Evolutionary conservation across 2,329 filamentous ascomycete genomes (phyloP).

Genomic region (Amesomyces nigricolor): DNA sequence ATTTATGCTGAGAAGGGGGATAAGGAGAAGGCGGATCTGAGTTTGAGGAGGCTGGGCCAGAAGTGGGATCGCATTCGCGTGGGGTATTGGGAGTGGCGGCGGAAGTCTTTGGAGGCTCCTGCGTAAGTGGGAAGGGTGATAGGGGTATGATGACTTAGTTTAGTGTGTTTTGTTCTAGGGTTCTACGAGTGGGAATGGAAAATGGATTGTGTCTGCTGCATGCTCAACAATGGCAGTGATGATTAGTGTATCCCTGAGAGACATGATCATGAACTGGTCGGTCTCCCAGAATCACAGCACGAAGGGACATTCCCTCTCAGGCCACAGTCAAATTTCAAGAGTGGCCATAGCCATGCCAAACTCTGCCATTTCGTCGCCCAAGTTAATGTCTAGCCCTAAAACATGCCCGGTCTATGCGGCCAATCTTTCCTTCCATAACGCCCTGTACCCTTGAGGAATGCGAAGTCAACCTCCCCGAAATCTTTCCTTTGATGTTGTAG

Average conservation of each 20-base stretch:
- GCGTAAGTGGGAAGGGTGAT: not conserved
- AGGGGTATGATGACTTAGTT: not conserved
- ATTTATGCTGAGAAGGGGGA: slow-evolving; percentile 55
- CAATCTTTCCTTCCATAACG: too few species aligned
- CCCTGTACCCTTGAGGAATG: not conserved
- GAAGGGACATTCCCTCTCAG: too few species aligned
- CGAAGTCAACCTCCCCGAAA: not conserved
- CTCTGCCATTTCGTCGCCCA: not conserved
- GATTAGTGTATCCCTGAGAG: too few species aligned
- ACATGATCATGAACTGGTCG: too few species aligned
- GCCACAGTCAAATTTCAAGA: too few species aligned
- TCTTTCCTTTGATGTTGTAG: not conserved
- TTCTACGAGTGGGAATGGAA: not conserved
- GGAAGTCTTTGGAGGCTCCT: slow-evolving; percentile 37
- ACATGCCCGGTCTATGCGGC: too few species aligned
- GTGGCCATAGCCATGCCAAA: too few species aligned
- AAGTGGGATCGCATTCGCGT: slow-evolving; percentile 88
- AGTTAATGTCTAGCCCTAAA: too few species aligned
- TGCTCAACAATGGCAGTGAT: not conserved
- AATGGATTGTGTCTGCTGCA: not conserved
- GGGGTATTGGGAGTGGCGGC: slow-evolving; percentile 87
- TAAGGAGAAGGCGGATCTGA: slow-evolving; percentile 58
- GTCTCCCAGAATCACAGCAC: too few species aligned
- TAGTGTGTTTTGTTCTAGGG: not conserved
- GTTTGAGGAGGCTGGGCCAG: slow-evolving; percentile 66